A percentile compares a stretch with the other conserved stretches of the same genome.
Conservation (phyloP, 441 rosid species). For the Pelargonium citronellum region DNA sequence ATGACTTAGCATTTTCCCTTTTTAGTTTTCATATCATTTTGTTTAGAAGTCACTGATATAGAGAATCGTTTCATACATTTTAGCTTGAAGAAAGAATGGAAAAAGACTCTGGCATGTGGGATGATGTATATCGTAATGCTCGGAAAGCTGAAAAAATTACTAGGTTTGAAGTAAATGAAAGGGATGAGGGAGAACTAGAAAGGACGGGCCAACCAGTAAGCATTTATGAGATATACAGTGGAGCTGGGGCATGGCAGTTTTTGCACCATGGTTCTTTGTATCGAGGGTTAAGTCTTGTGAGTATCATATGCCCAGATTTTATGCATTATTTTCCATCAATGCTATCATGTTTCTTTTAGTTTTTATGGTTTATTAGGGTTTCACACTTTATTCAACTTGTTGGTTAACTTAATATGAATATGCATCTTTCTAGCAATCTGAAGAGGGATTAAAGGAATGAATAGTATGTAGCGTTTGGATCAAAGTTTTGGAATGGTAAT, state of each 20-base stretch:
- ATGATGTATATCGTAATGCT: slow-evolving; percentile 82
- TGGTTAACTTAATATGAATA: neutral
- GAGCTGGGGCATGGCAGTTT: slow-evolving; percentile 97
- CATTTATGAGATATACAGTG: slow-evolving; percentile 85
- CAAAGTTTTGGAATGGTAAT: too few relatives aligned
- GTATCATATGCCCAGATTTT: slow-evolving; percentile 29
- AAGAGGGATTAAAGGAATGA: neutral
- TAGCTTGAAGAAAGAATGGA: slow-evolving; percentile 91
- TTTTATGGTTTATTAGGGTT: neutral
- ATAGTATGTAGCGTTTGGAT: too few relatives aligned
- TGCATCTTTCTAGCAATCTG: slow-evolving; percentile 7
- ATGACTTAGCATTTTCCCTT: slow-evolving; percentile 10
- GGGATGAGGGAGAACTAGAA: slow-evolving; percentile 98
- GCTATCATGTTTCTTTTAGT: neutral
- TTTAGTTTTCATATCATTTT: slow-evolving; percentile 7
- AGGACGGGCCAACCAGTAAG: slow-evolving; percentile 92
- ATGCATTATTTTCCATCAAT: slow-evolving; percentile 7
- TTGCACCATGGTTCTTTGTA: slow-evolving; percentile 95
- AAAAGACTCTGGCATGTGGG: slow-evolving; percentile 64
- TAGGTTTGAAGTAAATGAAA: slow-evolving; percentile 82
- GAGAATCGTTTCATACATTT: slow-evolving; percentile 29
- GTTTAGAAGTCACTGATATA: slow-evolving; percentile 22
- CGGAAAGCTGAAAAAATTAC: slow-evolving; percentile 75
- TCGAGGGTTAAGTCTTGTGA: slow-evolving; percentile 94
- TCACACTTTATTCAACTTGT: slow-evolving; percentile 1